phyloP scores from a whole-genome alignment of 257 asterid genomes.

The Buddleja alternifolia region DNA sequence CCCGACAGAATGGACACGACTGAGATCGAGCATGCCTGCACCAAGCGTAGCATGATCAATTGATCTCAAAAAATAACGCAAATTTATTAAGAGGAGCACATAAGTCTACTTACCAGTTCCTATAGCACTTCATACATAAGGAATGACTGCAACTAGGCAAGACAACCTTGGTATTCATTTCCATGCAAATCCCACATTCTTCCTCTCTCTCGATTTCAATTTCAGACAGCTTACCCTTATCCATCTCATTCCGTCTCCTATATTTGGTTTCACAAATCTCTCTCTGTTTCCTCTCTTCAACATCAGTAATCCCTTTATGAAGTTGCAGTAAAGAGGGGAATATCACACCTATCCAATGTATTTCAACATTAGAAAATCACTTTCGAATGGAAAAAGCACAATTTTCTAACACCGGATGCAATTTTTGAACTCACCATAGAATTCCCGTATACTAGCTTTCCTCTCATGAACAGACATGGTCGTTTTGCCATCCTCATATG shows the following conservation, averaged over 20 bases:
- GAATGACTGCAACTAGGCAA: slow-evolving; percentile 85
- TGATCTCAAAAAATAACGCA: background rate
- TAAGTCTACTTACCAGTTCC: slow-evolving; percentile 59
- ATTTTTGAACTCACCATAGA: slow-evolving; percentile 67
- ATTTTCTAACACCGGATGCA: background rate
- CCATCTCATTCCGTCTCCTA: slow-evolving; percentile 51
- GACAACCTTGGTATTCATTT: slow-evolving; percentile 78
- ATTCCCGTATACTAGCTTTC: slow-evolving; percentile 77
- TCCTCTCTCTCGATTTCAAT: slow-evolving; percentile 89
- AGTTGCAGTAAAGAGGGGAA: slow-evolving; percentile 95
- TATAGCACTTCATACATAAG: slow-evolving; percentile 77
- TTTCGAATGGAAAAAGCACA: background rate
- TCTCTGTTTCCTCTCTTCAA: slow-evolving; percentile 84
- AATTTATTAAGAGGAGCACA: background rate
- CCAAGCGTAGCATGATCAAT: background rate
- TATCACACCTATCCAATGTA: slow-evolving; percentile 61
- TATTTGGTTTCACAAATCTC: slow-evolving; percentile 65
- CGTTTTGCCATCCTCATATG: slow-evolving; percentile 80
- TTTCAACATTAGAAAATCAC: background rate
- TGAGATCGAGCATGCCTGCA: slow-evolving; percentile 74
- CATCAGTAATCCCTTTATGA: slow-evolving; percentile 71
- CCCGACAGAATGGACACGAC: slow-evolving; percentile 93
- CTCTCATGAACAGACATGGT: slow-evolving; percentile 78
- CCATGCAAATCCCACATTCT: slow-evolving; percentile 97
- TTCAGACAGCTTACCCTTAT: slow-evolving; percentile 80